These are phyloP conservation scores for Sungouiozyma ichnusensis DNA, from an alignment of 805 yeast genomes.

Conservation along the genomic window DNA sequence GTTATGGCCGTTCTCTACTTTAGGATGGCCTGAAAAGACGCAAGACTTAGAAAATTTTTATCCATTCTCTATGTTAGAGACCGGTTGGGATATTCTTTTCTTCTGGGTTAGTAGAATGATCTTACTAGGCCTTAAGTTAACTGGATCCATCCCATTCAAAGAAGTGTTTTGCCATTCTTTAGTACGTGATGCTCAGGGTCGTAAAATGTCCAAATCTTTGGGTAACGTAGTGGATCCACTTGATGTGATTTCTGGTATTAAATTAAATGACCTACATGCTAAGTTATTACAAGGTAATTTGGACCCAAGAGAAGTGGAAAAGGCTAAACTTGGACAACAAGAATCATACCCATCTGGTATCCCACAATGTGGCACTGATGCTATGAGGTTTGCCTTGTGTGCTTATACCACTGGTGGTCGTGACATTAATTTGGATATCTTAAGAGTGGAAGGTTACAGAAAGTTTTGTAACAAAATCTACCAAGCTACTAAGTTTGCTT, in stretches of 20 bases:
- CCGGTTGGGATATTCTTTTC: conserved; percentile 98
- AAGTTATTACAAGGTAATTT: conserved; percentile 73
- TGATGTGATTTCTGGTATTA: conserved; percentile 85
- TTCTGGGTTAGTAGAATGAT: conserved; percentile 99
- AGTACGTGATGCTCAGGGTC: conserved; percentile 98
- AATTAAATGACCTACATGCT: conserved; percentile 67
- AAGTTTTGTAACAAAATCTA: conserved; percentile 98
- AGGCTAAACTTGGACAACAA: conserved; percentile 80
- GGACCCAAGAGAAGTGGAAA: conserved; percentile 78
- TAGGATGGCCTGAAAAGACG: conserved; percentile 88
- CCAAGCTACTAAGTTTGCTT: conserved; percentile 95
- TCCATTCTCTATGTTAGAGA: conserved; percentile 91
- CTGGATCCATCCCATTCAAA: conserved; percentile 84
- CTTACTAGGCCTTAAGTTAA: conserved; percentile 77
- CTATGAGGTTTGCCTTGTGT: conserved; percentile 94
- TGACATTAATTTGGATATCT: conserved; percentile 90
- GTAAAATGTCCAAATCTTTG: conserved; percentile 96
- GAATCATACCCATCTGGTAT: conserved; percentile 91
- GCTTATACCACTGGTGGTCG: conserved; percentile 98
- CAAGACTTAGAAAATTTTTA: conserved; percentile 65
- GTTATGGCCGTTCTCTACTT: conserved; percentile 92
- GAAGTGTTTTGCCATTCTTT: conserved; percentile 98
- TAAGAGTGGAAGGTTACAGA: conserved; percentile 97
- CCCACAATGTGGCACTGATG: conserved; percentile 99
- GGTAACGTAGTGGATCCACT: conserved; percentile 96